Conservation (phyloP, 768 basidiomycete species). For the Ramaria sp. region DNA sequence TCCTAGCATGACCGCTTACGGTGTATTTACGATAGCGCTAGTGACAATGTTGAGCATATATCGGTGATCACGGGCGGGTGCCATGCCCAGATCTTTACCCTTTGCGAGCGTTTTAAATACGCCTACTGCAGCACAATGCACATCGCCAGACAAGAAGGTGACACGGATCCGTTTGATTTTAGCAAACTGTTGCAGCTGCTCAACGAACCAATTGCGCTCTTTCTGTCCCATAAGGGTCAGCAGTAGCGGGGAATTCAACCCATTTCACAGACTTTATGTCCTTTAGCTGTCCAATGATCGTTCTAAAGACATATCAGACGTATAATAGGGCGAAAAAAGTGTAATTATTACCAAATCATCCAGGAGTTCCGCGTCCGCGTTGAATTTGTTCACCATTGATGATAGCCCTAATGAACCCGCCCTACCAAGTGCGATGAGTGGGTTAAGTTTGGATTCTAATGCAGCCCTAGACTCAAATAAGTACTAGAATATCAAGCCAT, state of each 20-base stretch:
- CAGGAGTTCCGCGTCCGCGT: conserved; percentile 84
- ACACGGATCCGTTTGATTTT: conserved; percentile 53
- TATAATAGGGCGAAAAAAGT: background rate
- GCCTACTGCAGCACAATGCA: conserved; percentile 84
- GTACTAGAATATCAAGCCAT: conserved; percentile 20
- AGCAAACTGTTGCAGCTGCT: conserved; percentile 68
- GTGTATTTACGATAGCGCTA: conserved; percentile 95
- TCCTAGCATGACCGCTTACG: conserved; percentile 37
- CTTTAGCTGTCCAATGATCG: conserved; percentile 84
- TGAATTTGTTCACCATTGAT: conserved; percentile 85
- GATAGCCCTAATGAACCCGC: conserved; percentile 55
- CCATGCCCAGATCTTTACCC: conserved; percentile 36
- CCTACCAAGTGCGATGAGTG: conserved; percentile 65
- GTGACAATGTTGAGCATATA: conserved; percentile 89
- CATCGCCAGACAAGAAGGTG: conserved; percentile 87
- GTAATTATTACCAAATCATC: conserved; percentile 65
- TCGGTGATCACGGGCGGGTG: conserved; percentile 54
- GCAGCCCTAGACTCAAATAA: conserved; percentile 21
- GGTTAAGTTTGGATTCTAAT: conserved; percentile 76
- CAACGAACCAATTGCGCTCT: conserved; percentile 86
- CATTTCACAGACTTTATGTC: conserved; percentile 48
- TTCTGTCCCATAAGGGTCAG: conserved; percentile 32
- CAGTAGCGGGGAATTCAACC: background rate
- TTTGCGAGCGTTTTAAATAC: conserved; percentile 56
- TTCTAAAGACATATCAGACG: conserved; percentile 36